Percentiles rank a stretch among this genome's conserved stretches.
Evolutionary conservation across 2,329 filamentous ascomycete genomes (phyloP).

Genomic region (Lachnellula occidentalis): DNA sequence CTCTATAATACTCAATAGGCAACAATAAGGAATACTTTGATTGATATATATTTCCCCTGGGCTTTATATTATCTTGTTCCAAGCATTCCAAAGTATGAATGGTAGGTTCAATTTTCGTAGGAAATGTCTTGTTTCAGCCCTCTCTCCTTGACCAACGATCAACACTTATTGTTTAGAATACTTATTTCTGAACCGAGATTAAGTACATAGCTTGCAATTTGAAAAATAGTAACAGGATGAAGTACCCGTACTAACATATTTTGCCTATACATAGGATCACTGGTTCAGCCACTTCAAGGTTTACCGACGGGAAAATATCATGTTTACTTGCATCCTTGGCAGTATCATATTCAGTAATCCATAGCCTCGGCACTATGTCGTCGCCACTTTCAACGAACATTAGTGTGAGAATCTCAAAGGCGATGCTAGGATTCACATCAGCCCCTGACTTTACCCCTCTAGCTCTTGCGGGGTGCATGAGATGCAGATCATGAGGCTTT

Average conservation of each 20-base stretch:
- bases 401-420: background rate
- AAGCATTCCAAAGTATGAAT: no score
- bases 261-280: conserved; percentile 2
- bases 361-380: no score
- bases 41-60: no score
- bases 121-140: no score
- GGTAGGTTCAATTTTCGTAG: no score
- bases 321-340: background rate
- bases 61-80: no score
- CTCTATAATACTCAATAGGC: no score
- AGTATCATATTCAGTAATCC: background rate
- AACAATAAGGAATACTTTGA: no score
- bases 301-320: background rate
- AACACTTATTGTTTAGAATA: background rate
- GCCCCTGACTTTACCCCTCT: background rate
- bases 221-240: background rate
- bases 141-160: background rate
- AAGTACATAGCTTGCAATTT: background rate
- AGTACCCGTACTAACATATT: conserved; percentile 1
- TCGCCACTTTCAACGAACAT: background rate
- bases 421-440: background rate
- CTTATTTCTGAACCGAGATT: background rate
- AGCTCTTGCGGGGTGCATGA: background rate
- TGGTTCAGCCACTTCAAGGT: background rate
- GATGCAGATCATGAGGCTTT: background rate